Conservation (phyloP, 2,329 filamentous ascomycete genomes). For the Penicillium brasilianum region DNA sequence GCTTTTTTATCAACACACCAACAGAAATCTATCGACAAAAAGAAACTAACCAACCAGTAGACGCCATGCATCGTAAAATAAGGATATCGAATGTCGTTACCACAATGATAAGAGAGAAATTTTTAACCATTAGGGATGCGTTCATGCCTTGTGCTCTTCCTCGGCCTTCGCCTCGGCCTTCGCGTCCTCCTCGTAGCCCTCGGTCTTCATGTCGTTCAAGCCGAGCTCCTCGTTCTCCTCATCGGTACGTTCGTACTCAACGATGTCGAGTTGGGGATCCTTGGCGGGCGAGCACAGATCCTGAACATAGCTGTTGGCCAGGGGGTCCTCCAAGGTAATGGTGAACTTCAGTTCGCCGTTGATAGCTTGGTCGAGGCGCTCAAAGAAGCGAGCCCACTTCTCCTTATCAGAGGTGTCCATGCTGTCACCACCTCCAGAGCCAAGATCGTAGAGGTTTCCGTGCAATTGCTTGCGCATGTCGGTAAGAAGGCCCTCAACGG, state of each 20-base stretch:
- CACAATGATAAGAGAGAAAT: conserved; percentile 18
- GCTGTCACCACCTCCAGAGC: conserved; percentile 76
- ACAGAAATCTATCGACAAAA: conserved; percentile 30
- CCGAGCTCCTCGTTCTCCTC: conserved; percentile 95
- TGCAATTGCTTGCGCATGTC: conserved; percentile 90
- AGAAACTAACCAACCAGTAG: conserved; percentile 27
- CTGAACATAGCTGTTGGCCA: conserved; percentile 94
- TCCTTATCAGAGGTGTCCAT: conserved; percentile 67
- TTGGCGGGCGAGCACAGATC: conserved; percentile 78
- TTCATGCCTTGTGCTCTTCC: conserved; percentile 36
- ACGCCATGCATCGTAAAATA: conserved; percentile 34
- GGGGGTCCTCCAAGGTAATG: conserved; percentile 81
- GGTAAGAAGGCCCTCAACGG: conserved; percentile 89
- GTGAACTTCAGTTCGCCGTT: conserved; percentile 79
- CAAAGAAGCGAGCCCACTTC: conserved; percentile 84
- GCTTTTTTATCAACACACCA: conserved; percentile 25
- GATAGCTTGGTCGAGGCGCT: conserved; percentile 75
- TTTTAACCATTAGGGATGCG: conserved; percentile 4
- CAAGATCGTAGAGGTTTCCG: conserved; percentile 78
- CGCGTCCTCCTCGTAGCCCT: conserved; percentile 74
- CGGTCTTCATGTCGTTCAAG: conserved; percentile 87
- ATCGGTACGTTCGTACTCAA: conserved; percentile 83
- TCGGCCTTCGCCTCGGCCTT: conserved; percentile 11
- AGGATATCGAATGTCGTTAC: conserved; percentile 23
- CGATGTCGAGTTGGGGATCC: conserved; percentile 79